These are phyloP conservation scores for Kregervanrija fluxuum DNA, from an alignment of 805 yeast genomes.

Conservation along the genomic window DNA sequence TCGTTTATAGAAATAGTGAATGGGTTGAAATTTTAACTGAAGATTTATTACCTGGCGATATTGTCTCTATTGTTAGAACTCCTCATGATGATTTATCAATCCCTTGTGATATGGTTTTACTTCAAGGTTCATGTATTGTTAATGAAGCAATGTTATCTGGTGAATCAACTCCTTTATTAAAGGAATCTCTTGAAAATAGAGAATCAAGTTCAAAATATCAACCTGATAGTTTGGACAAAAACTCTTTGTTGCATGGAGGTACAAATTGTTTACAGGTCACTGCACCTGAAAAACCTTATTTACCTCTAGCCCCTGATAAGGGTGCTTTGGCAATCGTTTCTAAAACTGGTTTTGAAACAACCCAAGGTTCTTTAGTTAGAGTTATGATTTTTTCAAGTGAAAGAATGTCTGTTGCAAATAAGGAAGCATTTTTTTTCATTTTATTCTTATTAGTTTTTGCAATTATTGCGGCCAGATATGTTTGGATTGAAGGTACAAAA, in stretches of 20 bases:
- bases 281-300: slow-evolving; percentile 41
- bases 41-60: slow-evolving; percentile 83
- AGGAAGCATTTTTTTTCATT: slow-evolving; percentile 89
- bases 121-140: slow-evolving; percentile 90
- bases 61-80: slow-evolving; percentile 82
- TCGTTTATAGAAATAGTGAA: slow-evolving; percentile 58
- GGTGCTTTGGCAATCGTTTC: slow-evolving; percentile 90
- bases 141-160: slow-evolving; percentile 99
- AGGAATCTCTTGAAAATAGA: slow-evolving; percentile 83
- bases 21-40: slow-evolving; percentile 71
- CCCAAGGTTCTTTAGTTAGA: slow-evolving; percentile 95
- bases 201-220: slow-evolving; percentile 63
- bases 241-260: slow-evolving; percentile 88
- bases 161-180: slow-evolving; percentile 93
- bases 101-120: slow-evolving; percentile 84
- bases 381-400: slow-evolving; percentile 97
- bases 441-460: slow-evolving; percentile 87
- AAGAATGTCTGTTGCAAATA: slow-evolving; percentile 92
- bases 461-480: slow-evolving; percentile 93
- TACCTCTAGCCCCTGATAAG: slow-evolving; percentile 73
- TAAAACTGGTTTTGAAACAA: slow-evolving; percentile 96
- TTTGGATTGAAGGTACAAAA: slow-evolving; percentile 95
- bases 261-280: slow-evolving; percentile 92
- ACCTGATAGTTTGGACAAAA: slow-evolving; percentile 80
- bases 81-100: slow-evolving; percentile 78